Evolutionary conservation across 2,329 filamentous ascomycete species (phyloP), one percentile per base, ranked within the genome.

Genomic region (Pseudogymnoascus verrucosus): DNA sequence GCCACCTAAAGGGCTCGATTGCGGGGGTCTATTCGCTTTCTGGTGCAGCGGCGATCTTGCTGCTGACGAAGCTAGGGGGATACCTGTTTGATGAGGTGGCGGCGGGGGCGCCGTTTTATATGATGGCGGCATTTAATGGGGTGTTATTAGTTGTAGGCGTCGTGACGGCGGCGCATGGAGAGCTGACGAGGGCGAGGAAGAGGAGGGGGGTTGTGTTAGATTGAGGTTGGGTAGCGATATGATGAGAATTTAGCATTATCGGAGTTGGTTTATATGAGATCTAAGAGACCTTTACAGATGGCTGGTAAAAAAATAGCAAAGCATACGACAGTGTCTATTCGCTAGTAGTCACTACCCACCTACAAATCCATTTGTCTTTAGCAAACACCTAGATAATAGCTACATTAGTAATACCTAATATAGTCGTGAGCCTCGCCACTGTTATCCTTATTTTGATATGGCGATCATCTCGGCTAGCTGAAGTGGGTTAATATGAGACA

Each of bases 1-100:
- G 66, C 47, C 73, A 75, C 63, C 83, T 98, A 62, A 98, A 98
- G 77, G 95, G 95, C 11, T 93, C 91, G 12, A 95, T 99, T 68
- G 93, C 95, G 0, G 95, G 95, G 1, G 88, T 97, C 0, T 99
- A 99, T 76, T 96, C 90, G 62, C 84, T 96, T 67, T 92, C 89
- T 63, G 95, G 95, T 10, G 95, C 93, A 12, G 89, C 87, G 0
- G 95, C 93, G 0, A 99, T 99, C 62, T 75, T 99, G 63, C 76
- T 98, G 4, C 82, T 99, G 14, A 98, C 95, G 0, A 99, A 99
- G 76, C 75, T 95, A 3, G 95, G 95, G 11, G 95, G 95, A 0
- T 84, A 86, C 39, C 76, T 97, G 59, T 99, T 98, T 71, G 95
- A 99, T 74, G 80, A 76, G 19, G 78, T 87, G 62, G 88, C 87